Evolutionary conservation across 2,329 filamentous ascomycete genomes (phyloP).

Genomic region (Pyrenochaeta sp.): DNA sequence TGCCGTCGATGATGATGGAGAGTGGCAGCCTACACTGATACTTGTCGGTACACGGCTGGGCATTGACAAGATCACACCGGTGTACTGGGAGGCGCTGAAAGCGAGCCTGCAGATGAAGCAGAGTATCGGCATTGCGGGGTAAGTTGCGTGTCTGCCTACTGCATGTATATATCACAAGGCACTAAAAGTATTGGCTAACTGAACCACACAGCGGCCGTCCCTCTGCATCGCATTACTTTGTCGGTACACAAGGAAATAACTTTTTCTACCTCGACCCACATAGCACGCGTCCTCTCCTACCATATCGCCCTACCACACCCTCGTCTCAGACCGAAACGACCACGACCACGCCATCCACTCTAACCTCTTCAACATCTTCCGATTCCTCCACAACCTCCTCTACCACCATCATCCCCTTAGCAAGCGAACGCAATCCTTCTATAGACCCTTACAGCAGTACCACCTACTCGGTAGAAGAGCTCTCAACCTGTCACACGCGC

Average conservation of each 20-base stretch:
- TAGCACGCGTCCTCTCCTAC: slow-evolving; percentile 78
- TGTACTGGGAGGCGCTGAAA: slow-evolving; percentile 95
- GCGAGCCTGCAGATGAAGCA: slow-evolving; percentile 85
- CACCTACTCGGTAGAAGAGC: slow-evolving; percentile 74
- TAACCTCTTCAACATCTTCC: slow-evolving; percentile 19
- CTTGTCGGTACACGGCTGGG: slow-evolving; percentile 88
- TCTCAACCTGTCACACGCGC: slow-evolving; percentile 86
- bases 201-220: slow-evolving; percentile 75
- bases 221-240: slow-evolving; percentile 84
- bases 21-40: slow-evolving; percentile 85
- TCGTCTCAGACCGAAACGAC: background rate
- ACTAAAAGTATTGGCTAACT: background rate
- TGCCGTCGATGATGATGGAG: slow-evolving; percentile 71
- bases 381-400: slow-evolving; percentile 28
- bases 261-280: slow-evolving; percentile 98
- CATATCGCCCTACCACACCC: slow-evolving; percentile 57
- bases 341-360: slow-evolving; percentile 1
- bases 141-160: slow-evolving; percentile 41
- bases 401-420: slow-evolving; percentile 33
- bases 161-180: background rate
- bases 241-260: slow-evolving; percentile 75
- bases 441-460: slow-evolving; percentile 48
- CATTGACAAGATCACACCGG: slow-evolving; percentile 91
- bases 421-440: background rate
- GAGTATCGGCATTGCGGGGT: slow-evolving; percentile 96